Base-by-base conservation (phyloP, 371 early-diverging fungal species). In the Mortierella sp. region DNA sequence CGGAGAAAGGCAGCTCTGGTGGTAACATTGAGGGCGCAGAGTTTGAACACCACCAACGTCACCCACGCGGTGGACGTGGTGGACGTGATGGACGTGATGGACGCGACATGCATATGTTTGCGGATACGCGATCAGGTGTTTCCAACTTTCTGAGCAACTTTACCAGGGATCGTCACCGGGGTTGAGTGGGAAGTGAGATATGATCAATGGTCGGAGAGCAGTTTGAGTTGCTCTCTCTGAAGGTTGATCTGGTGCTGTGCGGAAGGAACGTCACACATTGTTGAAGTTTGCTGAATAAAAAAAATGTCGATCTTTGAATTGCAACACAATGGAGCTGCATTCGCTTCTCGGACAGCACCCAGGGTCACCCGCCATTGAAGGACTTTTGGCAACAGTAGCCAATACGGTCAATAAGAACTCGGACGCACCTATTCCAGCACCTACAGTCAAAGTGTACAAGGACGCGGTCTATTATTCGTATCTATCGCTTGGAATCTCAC, bases 141-240 rank as follows among this genome's bases (percentile, higher is more conserved):
- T 57, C 72, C 7, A 56, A 23, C 49, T 66, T 72, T 30, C 39
- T 72, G 58, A 72, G 62, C 62, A 72, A 31, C 57, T 65, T 72
- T 48, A 32, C 65, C n/a, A 31, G 72, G 37, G 66, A 72, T 14
- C 65, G 66, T 17, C 50, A 44, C 23, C 72, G 61, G 17, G 50
- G 50, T 37, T 65, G 56, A 51, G 21, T 0, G 21, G 31, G 6
- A 41, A 14, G 30, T 30, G 27, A 14, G 56, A 3, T 46, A 56
- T 31, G 8, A n/a, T n/a, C n/a, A n/a, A n/a, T n/a, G n/a, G n/a
- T n/a, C n/a, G n/a, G n/a, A n/a, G n/a, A n/a, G n/a, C n/a, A n/a
- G n/a, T n/a, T n/a, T n/a, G n/a, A n/a, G n/a, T n/a, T n/a, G n/a
- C n/a, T n/a, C n/a, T n/a, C n/a, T n/a, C n/a, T n/a, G n/a, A n/a